Evolutionary conservation across 306 rosid species (phyloP), one percentile per base, ranked within the genome.

Genomic region (Glycyrrhiza uralensis): DNA sequence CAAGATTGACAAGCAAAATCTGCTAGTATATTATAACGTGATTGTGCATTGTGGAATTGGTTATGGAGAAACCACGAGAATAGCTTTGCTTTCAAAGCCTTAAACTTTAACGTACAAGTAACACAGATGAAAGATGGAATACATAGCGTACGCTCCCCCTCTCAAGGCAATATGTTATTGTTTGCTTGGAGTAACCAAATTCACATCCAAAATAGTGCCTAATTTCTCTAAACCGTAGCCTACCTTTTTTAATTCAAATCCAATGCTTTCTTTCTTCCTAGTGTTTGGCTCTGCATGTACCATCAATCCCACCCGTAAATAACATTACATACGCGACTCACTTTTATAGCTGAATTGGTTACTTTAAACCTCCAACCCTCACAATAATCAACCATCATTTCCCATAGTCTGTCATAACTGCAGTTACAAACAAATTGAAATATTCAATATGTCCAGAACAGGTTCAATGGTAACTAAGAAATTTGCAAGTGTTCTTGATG

Each of bases 161-260:
- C 50, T 29, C 13, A 23, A 7, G 8, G 13, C 51, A 14, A 29
- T n/a, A n/a, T n/a, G n/a, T n/a, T n/a, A n/a, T 5, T 9, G 18
- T 23, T 74, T 33, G 67, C 77, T 75, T 51, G 76, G 46, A 59
- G 77, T 67, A 22, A 60, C 77, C 60, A 61, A 68, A 62, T 69
- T 38, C 49, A 26, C 23, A 50, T 13, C 19, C 49, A 26, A 47
- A 45, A 66, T 32, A 14, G 18, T 39, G 66, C 55, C 32, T 23
- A 23, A 35, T 38, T 74, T 60, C 65, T 33, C 39, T 50, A 14
- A 19, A 9, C 49, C 45, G 15, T 72, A 4, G 33, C 66, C 42
- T 32, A 7, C 9, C 18, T 41, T 68, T 6, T 12, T 22, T 14
- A 9, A n/a, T 38, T 38, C 42, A 56, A 56, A 56, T 29, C n/a